phyloP scores from a whole-genome alignment of 2,329 filamentous ascomycete species.

The Cryphonectria carpinicola region DNA sequence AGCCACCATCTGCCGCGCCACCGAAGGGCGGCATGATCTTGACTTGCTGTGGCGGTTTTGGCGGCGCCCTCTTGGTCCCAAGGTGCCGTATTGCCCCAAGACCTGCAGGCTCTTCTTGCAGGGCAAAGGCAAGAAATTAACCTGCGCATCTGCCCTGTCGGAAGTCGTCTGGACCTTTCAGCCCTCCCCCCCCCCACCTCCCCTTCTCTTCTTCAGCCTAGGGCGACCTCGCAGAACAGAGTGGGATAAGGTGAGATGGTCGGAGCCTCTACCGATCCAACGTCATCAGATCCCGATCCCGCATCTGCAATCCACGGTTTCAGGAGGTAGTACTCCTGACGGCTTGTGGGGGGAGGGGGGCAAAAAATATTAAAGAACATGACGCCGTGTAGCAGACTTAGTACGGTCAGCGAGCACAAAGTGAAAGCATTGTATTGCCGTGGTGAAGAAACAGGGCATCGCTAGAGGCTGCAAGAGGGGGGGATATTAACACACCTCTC shows the following conservation, averaged over 20 bases:
- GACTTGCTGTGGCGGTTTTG: not conserved
- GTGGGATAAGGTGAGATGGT: not conserved
- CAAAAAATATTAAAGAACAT: not conserved
- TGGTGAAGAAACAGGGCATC: not conserved
- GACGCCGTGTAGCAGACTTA: not conserved
- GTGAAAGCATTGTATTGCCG: not conserved
- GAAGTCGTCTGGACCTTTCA: not conserved
- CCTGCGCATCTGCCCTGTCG: not conserved
- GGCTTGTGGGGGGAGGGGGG: not conserved
- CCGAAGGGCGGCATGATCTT: not conserved
- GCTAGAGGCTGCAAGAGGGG: not conserved
- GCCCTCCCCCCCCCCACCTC: not conserved
- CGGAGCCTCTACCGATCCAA: not conserved
- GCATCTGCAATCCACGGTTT: constrained; percentile 8
- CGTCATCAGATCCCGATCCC: constrained; percentile 1
- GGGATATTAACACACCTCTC: not conserved
- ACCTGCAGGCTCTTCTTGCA: not conserved
- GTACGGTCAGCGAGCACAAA: not conserved
- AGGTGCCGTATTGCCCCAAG: not conserved
- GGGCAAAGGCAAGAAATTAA: not conserved
- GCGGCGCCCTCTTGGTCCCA: not conserved
- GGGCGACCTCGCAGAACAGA: not conserved
- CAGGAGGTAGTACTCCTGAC: constrained; percentile 8
- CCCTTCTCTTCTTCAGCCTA: not conserved
- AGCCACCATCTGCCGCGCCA: not conserved